These are phyloP conservation scores for Croton setiger DNA, from an alignment of 441 rosid species.

Conservation along the genomic window DNA sequence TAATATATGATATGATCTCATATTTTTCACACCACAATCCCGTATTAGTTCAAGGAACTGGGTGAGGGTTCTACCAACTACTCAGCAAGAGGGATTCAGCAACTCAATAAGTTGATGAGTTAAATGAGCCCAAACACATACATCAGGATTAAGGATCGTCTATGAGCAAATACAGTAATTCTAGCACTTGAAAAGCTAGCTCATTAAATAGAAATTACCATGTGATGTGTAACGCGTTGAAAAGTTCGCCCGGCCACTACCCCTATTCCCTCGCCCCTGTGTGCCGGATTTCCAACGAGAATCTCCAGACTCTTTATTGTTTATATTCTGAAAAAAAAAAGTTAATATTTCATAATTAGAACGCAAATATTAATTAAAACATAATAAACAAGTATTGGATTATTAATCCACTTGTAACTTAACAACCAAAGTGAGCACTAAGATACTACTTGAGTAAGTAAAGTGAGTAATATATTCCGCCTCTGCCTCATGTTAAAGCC, in stretches of 20 bases:
- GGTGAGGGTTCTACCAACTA: not conserved
- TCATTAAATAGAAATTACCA: constrained; percentile 42
- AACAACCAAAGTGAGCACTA: not conserved
- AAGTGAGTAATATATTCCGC: not conserved
- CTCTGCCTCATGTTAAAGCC: not conserved
- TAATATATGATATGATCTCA: not conserved
- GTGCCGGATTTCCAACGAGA: constrained; percentile 65
- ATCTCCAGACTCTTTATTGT: constrained; percentile 66
- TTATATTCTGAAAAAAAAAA: constrained; percentile 41
- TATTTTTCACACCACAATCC: not conserved
- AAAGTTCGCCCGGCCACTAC: constrained; percentile 51
- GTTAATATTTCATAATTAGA: not conserved
- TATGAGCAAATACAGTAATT: constrained; percentile 14
- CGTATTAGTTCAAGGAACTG: not conserved
- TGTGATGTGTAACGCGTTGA: constrained; percentile 46
- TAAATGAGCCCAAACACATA: constrained; percentile 14
- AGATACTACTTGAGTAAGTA: not conserved
- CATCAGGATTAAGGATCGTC: constrained; percentile 5
- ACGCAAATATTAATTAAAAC: not conserved
- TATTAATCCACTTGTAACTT: not conserved
- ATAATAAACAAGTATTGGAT: not conserved
- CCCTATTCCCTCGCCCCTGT: constrained; percentile 62
- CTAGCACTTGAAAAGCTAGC: constrained; percentile 11
- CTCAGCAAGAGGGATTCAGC: not conserved
- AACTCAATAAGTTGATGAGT: constrained; percentile 4